Evolutionary conservation across 2,329 filamentous ascomycete genomes (phyloP).

Genomic region (Colletotrichum chrysophilum): DNA sequence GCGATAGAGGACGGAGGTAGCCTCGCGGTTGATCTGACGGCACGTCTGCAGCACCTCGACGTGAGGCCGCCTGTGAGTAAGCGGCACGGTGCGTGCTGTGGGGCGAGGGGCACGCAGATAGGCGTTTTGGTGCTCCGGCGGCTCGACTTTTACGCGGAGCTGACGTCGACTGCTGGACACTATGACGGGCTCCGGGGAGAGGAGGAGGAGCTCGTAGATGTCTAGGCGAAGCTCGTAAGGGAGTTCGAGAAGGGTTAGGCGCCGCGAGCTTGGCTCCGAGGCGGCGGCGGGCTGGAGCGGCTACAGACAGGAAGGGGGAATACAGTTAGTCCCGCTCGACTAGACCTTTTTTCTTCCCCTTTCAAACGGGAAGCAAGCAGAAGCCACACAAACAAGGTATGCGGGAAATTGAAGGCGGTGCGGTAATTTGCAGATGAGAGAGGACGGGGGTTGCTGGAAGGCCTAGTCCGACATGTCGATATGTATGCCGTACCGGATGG

Average conservation of each 20-base stretch:
- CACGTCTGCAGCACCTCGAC: constrained; percentile 34
- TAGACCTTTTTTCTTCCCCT: not conserved
- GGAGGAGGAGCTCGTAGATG: constrained; percentile 30
- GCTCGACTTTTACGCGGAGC: constrained; percentile 9
- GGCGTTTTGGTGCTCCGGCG: constrained; percentile 5
- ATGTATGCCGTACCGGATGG: not conserved
- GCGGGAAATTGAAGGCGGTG: not conserved
- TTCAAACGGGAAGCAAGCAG: not conserved
- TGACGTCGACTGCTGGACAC: constrained; percentile 17
- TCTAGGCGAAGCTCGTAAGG: constrained; percentile 32
- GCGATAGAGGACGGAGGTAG: constrained; percentile 32
- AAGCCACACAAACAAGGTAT: not conserved
- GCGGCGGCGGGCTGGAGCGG: not conserved
- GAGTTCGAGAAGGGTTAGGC: constrained; percentile 26
- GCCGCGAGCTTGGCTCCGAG: not conserved
- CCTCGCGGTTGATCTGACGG: constrained; percentile 33
- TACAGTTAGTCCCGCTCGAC: not conserved
- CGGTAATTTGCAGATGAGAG: not conserved
- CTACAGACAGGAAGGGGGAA: not conserved
- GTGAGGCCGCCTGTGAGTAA: constrained; percentile 20
- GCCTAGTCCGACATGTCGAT: not conserved
- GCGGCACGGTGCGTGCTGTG: constrained; percentile 3
- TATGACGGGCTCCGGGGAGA: constrained; percentile 9
- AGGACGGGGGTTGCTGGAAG: not conserved
- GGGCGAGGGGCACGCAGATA: constrained; percentile 7